Conservation (phyloP, 2,329 filamentous ascomycete genomes). For the Neospermospora avenae region DNA sequence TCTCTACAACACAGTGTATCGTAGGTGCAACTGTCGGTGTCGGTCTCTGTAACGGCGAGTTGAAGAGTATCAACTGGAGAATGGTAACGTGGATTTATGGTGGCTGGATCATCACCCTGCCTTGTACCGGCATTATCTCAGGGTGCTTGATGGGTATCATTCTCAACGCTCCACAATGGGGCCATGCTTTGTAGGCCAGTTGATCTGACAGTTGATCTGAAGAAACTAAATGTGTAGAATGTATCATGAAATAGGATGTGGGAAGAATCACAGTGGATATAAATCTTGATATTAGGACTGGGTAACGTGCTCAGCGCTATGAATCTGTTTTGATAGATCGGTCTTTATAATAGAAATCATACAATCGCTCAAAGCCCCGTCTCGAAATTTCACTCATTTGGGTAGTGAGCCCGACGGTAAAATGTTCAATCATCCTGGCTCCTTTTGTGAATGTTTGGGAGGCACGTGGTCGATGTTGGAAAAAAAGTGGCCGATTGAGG, state of each 20-base stretch:
- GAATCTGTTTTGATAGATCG: too few species aligned
- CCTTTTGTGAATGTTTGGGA: too few species aligned
- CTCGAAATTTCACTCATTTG: too few species aligned
- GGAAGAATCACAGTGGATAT: background rate
- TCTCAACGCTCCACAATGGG: constrained; percentile 51
- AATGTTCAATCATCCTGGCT: too few species aligned
- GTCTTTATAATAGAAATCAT: too few species aligned
- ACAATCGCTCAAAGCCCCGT: too few species aligned
- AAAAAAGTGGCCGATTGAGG: too few species aligned
- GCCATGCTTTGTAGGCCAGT: background rate
- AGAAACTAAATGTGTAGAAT: background rate
- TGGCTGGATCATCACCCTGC: constrained; percentile 60
- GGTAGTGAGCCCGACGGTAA: too few species aligned
- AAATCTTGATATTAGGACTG: too few species aligned
- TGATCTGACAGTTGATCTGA: too few species aligned
- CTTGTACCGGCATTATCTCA: constrained; percentile 52
- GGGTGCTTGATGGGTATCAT: constrained; percentile 61
- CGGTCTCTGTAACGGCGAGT: constrained; percentile 56
- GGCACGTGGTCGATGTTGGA: too few species aligned
- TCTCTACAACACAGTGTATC: constrained; percentile 65
- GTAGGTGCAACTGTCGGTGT: constrained; percentile 61
- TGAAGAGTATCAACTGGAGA: constrained; percentile 59
- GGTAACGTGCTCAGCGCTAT: too few species aligned
- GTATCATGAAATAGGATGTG: background rate
- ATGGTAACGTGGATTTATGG: constrained; percentile 58